Base-by-base conservation (phyloP, 805 yeast genomes). In the Sugiyamaella chiloensis region DNA sequence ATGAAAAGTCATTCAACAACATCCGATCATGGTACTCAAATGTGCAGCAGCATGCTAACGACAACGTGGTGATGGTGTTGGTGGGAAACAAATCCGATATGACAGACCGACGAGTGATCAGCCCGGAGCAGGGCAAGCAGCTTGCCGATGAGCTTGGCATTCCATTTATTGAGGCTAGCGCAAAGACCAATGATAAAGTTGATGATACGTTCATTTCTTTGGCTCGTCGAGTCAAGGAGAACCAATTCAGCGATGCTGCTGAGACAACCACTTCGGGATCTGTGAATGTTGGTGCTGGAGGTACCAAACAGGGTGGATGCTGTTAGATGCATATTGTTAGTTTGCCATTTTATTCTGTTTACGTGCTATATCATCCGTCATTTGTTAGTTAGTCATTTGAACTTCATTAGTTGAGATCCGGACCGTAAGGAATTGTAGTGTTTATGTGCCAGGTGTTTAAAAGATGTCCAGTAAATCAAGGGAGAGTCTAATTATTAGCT, bases 11-110 rank as follows among this genome's bases (percentile, higher is more conserved):
- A 24, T 93, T 91, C 71, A 87, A 85, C 61, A 87, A 89, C 64
- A 87, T 93, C 53, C 87, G 87, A 65, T 87, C 86, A 61, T 93
- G 99, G 99, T 88, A 80, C 72, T 82, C 85, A 60, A 91, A 97
- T 12, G 97, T 93, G 41, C 86, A 88, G 64, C 96, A 90, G 66
- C 96, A 93, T 60, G 99, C 98, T 34, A 86, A 85, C 59, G 98
- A 90, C 56, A 96, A 90, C 62, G 96, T 96, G 11, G 96, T 89
- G 68, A 75, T 93, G 63, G 83, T 91, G 63, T 74, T 93, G 57
- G 97, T 93, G 12, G 99, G 97, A 55, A 93, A 93, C 76, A 93
- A 93, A 74, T 83, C 86, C 66, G 99, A 93, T 63, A 93, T 90
- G 70, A 82, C 77, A 44, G 91, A 83, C 52, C 79, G 85, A 57